Percentiles rank a stretch among this genome's conserved stretches.
These are phyloP conservation scores for Trametes villosa DNA, from an alignment of 768 basidiomycete species.

Conservation along the genomic window DNA sequence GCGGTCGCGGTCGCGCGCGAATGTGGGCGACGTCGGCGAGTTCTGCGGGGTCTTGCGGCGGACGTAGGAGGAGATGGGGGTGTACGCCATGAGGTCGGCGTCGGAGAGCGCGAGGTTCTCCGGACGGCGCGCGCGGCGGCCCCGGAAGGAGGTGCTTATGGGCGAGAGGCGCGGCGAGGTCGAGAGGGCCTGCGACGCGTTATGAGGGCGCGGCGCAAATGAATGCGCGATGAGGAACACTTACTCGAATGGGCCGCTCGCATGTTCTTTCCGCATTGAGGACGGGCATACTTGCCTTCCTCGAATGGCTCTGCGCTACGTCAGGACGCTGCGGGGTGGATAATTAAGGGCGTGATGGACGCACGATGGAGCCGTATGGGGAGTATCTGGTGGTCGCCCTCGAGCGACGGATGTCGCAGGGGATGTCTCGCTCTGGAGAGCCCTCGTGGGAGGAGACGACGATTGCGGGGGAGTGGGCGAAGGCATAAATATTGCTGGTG, in stretches of 20 bases:
- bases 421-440: constrained; percentile 23
- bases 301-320: constrained; percentile 32
- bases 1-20: constrained; percentile 43
- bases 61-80: constrained; percentile 80
- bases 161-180: constrained; percentile 35
- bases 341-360: constrained; percentile 10
- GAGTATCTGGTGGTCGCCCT: constrained; percentile 37
- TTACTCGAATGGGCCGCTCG: constrained; percentile 33
- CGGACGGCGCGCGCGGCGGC: constrained; percentile 25
- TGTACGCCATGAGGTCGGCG: constrained; percentile 40
- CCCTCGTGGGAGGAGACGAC: constrained; percentile 31
- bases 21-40: constrained; percentile 71
- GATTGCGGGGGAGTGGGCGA: constrained; percentile 30
- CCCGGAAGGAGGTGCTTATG: constrained; percentile 26
- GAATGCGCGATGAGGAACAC: not conserved
- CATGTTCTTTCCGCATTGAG: constrained; percentile 28
- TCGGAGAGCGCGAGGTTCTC: constrained; percentile 33
- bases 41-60: constrained; percentile 78
- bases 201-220: not conserved
- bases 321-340: constrained; percentile 1
- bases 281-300: constrained; percentile 35
- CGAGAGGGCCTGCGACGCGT: constrained; percentile 31
- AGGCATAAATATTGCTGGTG: constrained; percentile 26
- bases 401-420: constrained; percentile 27
- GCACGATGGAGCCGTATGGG: constrained; percentile 38